Evolutionary conservation across 768 basidiomycete genomes (phyloP).

Genomic region (Coprinopsis strossmayeri): DNA sequence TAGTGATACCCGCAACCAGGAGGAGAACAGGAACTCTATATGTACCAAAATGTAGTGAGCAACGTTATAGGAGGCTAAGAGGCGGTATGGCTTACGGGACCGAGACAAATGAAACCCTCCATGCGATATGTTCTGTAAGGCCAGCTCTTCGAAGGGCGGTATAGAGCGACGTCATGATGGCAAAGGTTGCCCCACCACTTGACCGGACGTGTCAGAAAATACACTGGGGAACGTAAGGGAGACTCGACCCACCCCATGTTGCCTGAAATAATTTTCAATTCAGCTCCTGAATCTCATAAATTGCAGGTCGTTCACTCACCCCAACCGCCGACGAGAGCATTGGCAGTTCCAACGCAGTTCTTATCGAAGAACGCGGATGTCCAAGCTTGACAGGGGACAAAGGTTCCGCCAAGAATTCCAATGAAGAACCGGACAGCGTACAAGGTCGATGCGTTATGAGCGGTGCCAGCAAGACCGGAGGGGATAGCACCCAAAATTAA

Average conservation of each 20-base stretch:
- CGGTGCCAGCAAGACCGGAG: conserved; percentile 50
- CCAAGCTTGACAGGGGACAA: conserved; percentile 58
- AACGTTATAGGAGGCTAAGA: too few relatives aligned
- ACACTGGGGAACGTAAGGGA: neutral
- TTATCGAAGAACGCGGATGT: conserved; percentile 57
- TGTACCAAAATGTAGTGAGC: too few relatives aligned
- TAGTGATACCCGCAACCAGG: conserved; percentile 28
- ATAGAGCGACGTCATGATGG: conserved; percentile 51
- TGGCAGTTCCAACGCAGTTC: conserved; percentile 34
- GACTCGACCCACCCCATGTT: conserved; percentile 25
- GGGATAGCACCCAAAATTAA: conserved; percentile 52
- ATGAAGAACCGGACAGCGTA: conserved; percentile 50
- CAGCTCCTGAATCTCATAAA: too few relatives aligned
- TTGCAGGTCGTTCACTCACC: conserved; percentile 29
- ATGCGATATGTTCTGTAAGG: conserved; percentile 35
- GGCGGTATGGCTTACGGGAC: conserved; percentile 39
- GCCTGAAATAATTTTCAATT: conserved; percentile 9
- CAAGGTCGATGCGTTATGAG: conserved; percentile 28
- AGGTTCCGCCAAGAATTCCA: conserved; percentile 53
- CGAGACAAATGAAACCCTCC: conserved; percentile 49
- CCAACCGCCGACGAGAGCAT: conserved; percentile 53
- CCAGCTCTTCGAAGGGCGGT: conserved; percentile 28
- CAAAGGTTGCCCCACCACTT: conserved; percentile 45
- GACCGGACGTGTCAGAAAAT: too few relatives aligned
- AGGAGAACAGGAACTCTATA: conserved; percentile 45